Conservation (phyloP, 2,329 filamentous ascomycete species). For the Beauveria scarabaeidicola region DNA sequence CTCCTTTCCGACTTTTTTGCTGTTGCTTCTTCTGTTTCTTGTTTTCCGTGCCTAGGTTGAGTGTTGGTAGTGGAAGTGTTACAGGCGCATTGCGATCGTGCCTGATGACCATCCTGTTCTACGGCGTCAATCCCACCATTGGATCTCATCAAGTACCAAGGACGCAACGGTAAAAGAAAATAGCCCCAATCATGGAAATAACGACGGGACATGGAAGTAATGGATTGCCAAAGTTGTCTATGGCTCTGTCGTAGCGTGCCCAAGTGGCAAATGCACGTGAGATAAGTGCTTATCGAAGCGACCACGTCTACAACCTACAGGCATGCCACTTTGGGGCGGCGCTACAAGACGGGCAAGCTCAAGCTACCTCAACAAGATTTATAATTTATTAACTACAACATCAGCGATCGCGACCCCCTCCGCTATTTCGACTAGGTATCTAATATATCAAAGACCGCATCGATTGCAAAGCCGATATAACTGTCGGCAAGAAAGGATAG, state of each 20-base stretch:
- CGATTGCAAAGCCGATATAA: neutral
- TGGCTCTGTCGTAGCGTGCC: neutral
- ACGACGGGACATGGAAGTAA: too few relatives aligned
- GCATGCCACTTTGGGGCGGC: neutral
- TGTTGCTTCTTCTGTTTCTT: too few relatives aligned
- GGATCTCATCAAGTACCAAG: too few relatives aligned
- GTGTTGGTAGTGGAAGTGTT: too few relatives aligned
- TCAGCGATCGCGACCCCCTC: neutral
- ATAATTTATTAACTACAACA: neutral
- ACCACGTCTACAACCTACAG: slow-evolving; percentile 6
- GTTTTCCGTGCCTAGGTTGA: too few relatives aligned
- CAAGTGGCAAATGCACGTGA: slow-evolving; percentile 1
- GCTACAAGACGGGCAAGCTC: neutral
- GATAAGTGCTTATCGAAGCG: slow-evolving; percentile 11
- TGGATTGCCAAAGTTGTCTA: neutral
- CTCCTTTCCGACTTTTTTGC: too few relatives aligned
- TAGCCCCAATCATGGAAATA: too few relatives aligned
- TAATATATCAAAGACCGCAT: neutral
- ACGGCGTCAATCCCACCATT: too few relatives aligned
- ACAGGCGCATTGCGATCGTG: too few relatives aligned
- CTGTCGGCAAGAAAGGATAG: neutral
- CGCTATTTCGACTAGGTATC: too few relatives aligned
- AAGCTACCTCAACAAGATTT: neutral
- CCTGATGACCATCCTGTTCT: too few relatives aligned
- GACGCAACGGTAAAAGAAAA: too few relatives aligned